Evolutionary conservation across 2,329 filamentous ascomycete genomes (phyloP).

Genomic region (Penicillium fuscoglaucum): DNA sequence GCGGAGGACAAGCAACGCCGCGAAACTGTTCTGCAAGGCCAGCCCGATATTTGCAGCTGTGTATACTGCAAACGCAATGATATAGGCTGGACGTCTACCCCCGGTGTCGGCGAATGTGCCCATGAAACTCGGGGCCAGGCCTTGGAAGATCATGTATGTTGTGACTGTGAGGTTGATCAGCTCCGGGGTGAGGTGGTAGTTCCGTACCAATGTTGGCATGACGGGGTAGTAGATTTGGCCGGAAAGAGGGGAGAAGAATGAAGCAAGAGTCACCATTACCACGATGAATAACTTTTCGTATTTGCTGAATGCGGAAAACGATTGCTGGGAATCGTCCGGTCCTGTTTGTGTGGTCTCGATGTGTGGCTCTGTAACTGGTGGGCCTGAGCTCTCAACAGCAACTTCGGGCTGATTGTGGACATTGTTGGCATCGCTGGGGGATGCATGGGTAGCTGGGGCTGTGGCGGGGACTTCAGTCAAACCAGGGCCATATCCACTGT

Average conservation of each 20-base stretch:
- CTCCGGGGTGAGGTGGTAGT: conserved; percentile 21
- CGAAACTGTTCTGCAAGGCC: conserved; percentile 32
- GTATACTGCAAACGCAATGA: conserved; percentile 32
- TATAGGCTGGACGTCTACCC: conserved; percentile 35
- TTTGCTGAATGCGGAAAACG: conserved; percentile 34
- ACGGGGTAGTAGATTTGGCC: conserved; percentile 38
- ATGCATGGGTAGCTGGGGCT: background rate
- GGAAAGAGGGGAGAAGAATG: conserved; percentile 45
- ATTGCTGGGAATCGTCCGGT: background rate
- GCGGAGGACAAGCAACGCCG: conserved; percentile 32
- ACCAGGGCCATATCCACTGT: background rate
- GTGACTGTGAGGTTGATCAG: conserved; percentile 35
- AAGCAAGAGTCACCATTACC: conserved; percentile 41
- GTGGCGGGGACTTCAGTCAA: background rate
- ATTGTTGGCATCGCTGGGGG: background rate
- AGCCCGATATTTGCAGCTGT: conserved; percentile 35
- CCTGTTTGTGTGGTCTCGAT: background rate
- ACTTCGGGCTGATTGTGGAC: background rate
- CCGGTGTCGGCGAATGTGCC: conserved; percentile 34
- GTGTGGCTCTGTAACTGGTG: conserved; percentile 3
- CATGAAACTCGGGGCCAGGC: conserved; percentile 33
- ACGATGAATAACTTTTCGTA: conserved; percentile 40
- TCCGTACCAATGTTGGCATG: conserved; percentile 24
- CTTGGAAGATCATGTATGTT: conserved; percentile 32
- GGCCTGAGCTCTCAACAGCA: background rate